Conservation (phyloP, 2,329 filamentous ascomycete species). For the Fusarium equiseti region DNA sequence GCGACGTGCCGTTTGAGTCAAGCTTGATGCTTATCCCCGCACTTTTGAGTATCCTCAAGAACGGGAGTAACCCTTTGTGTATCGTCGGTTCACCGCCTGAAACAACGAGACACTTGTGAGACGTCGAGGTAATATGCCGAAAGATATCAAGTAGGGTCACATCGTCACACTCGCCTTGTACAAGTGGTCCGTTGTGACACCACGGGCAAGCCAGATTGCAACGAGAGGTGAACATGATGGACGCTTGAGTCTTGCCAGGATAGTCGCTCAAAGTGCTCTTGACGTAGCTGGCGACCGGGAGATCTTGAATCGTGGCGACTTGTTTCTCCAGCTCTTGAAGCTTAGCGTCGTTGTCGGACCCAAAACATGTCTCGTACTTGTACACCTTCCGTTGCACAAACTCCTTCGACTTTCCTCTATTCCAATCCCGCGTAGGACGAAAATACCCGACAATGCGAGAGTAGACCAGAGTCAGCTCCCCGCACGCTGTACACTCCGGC, state of each 20-base stretch:
- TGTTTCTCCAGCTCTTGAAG: conserved; percentile 18
- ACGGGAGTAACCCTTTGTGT: conserved; percentile 38
- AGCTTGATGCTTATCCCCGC: conserved; percentile 35
- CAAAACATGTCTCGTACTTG: conserved; percentile 12
- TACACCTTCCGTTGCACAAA: conserved; percentile 37
- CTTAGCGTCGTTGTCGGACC: accelerated
- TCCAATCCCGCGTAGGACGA: conserved; percentile 42
- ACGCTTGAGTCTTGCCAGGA: conserved; percentile 40
- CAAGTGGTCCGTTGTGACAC: conserved; percentile 43
- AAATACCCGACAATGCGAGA: conserved; percentile 44
- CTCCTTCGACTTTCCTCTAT: conserved; percentile 40
- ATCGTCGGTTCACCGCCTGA: conserved; percentile 44
- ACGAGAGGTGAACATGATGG: conserved; percentile 43
- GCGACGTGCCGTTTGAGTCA: conserved; percentile 40
- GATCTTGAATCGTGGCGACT: conserved; percentile 22
- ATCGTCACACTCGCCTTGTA: conserved; percentile 34
- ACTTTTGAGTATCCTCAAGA: conserved; percentile 32
- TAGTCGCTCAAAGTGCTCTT: conserved; percentile 42
- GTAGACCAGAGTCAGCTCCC: conserved; percentile 32
- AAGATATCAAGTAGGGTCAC: conserved; percentile 32
- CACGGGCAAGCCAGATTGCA: conserved; percentile 43
- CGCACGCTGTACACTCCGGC: conserved; percentile 24
- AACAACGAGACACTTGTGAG: conserved; percentile 40
- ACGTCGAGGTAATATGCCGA: conserved; percentile 25
- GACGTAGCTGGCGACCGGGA: conserved; percentile 40